Percentiles rank a stretch among this genome's conserved stretches.
Evolutionary conservation across 192 early-diverging fungal species (phyloP).

Genomic region (Backusella tuberculispora): DNA sequence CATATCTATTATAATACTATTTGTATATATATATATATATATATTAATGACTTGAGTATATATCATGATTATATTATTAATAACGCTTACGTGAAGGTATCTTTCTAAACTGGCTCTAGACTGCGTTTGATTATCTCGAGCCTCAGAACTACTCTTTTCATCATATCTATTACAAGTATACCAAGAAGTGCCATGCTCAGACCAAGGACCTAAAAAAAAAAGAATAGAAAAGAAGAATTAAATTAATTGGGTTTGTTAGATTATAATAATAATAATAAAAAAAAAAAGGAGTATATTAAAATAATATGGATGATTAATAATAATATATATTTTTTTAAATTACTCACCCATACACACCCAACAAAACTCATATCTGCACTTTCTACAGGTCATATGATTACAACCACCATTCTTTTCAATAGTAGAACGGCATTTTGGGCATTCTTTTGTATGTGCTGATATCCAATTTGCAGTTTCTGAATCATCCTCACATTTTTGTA

Average conservation of each 20-base stretch:
- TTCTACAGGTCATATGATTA: constrained; percentile 99
- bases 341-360: constrained; percentile 93
- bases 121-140: constrained; percentile 86
- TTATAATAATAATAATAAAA: not conserved
- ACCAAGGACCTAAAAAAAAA: constrained; percentile 68
- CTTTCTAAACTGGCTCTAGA: constrained; percentile 87
- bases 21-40: not conserved
- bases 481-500: constrained; percentile 97
- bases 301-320: not conserved
- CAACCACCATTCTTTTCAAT: constrained; percentile 99
- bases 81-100: constrained; percentile 88
- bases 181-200: constrained; percentile 91
- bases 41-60: not conserved
- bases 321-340: too few relatives aligned
- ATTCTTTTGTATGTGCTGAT: constrained; percentile 92
- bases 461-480: constrained; percentile 99
- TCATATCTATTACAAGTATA: constrained; percentile 98
- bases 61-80: not conserved
- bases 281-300: not conserved
- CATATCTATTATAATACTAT: constrained; percentile 96
- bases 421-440: constrained; percentile 88
- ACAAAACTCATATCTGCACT: constrained; percentile 98
- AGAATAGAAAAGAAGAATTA: not conserved
- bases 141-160: constrained; percentile 85
- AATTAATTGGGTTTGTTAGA: not conserved